Evolutionary conservation across 164 flowering plant species (phyloP).

Genomic region (Sextonia rubra): DNA sequence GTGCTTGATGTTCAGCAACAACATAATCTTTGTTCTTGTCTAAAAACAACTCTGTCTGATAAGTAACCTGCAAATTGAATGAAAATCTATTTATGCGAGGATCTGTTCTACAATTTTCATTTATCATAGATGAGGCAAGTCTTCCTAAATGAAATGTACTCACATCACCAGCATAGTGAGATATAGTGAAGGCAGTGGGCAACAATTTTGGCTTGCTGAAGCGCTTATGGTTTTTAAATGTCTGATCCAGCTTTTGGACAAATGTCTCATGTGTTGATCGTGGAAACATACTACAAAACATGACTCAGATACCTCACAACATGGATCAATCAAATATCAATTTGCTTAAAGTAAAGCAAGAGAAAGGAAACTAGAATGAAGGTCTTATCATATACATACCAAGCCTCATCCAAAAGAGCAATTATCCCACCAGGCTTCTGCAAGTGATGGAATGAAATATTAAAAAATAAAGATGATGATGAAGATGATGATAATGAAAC

Average conservation of each 20-base stretch:
- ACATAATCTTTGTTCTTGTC: constrained; percentile 99
- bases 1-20: constrained; percentile 95
- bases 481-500: no score
- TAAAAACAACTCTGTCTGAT: constrained; percentile 88
- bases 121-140: no score
- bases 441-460: constrained; percentile 9
- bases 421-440: constrained; percentile 99
- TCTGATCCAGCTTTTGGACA: constrained; percentile 90
- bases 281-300: constrained; percentile 87
- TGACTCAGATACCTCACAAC: constrained; percentile 11
- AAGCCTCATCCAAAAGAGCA: constrained; percentile 97
- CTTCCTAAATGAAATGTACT: constrained; percentile 23
- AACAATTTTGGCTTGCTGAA: constrained; percentile 93
- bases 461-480: background rate
- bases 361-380: no score
- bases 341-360: no score
- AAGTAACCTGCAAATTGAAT: constrained; percentile 66
- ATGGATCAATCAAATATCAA: background rate
- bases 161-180: constrained; percentile 99
- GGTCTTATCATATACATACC: constrained; percentile 44
- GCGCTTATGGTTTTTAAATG: constrained; percentile 78
- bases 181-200: constrained; percentile 84
- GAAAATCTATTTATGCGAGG: background rate
- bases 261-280: constrained; percentile 98
- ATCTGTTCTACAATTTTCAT: background rate